Evolutionary conservation across 1,284 basidiomycete genomes (phyloP).

Genomic region (Pseudozyma hubeiensis): DNA sequence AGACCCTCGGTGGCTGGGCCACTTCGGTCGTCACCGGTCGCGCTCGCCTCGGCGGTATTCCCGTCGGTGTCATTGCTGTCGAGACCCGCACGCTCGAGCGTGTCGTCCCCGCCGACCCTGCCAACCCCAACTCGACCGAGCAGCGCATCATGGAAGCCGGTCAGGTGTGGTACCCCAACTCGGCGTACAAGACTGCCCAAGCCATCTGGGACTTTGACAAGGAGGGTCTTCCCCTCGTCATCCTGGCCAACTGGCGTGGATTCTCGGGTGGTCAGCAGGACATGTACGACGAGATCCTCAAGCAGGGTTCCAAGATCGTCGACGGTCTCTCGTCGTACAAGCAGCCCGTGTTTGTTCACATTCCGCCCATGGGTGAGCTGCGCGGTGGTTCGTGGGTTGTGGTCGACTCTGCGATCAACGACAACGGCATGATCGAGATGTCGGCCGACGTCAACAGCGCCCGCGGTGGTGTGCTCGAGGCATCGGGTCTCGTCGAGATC

Average conservation of each 20-base stretch:
- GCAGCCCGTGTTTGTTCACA: slow-evolving; percentile 99
- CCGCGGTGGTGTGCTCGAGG: slow-evolving; percentile 92
- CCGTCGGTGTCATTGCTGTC: slow-evolving; percentile 96
- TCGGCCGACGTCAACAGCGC: slow-evolving; percentile 85
- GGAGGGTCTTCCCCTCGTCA: slow-evolving; percentile 94
- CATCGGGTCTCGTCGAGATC: slow-evolving; percentile 87
- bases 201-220: slow-evolving; percentile 99
- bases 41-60: slow-evolving; percentile 94
- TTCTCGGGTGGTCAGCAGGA: slow-evolving; percentile 99
- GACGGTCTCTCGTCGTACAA: slow-evolving; percentile 97
- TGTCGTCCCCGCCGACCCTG: slow-evolving; percentile 97
- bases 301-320: slow-evolving; percentile 78
- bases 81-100: slow-evolving; percentile 98
- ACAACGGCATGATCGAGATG: slow-evolving; percentile 94
- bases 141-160: slow-evolving; percentile 99
- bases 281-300: slow-evolving; percentile 75
- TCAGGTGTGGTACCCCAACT: slow-evolving; percentile 99
- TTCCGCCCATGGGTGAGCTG: slow-evolving; percentile 97
- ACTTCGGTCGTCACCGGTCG: slow-evolving; percentile 78
- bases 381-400: slow-evolving; percentile 99
- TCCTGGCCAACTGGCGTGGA: slow-evolving; percentile 99
- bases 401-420: slow-evolving; percentile 92
- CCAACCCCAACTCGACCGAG: slow-evolving; percentile 96
- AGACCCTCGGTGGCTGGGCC: slow-evolving; percentile 76
- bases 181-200: slow-evolving; percentile 99